Evolutionary conservation across 176 grass and related monocot genomes (phyloP).

Genomic region (Calamus simplicifolius): DNA sequence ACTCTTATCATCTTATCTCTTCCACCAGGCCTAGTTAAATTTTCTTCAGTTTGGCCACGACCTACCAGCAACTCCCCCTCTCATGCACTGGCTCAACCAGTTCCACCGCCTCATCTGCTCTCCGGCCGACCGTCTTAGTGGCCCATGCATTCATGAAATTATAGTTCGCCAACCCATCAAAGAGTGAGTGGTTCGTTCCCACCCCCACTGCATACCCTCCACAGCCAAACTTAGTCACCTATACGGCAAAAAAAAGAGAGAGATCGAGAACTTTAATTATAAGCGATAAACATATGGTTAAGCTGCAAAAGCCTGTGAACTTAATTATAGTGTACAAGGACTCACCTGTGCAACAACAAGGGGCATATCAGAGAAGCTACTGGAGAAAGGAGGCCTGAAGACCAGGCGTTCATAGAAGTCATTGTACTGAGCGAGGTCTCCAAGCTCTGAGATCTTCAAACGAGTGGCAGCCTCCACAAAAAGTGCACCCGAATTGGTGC

Average conservation of each 20-base stretch:
- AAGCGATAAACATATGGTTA: no score
- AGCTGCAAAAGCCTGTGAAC: background rate
- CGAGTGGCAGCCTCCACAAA: conserved; percentile 11
- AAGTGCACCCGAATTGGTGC: conserved; percentile 15
- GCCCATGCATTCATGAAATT: conserved; percentile 19
- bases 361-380: conserved; percentile 4
- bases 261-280: background rate
- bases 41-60: background rate
- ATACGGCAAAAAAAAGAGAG: background rate
- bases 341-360: conserved; percentile 20
- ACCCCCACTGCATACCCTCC: conserved; percentile 19
- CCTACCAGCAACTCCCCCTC: conserved; percentile 16
- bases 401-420: conserved; percentile 16
- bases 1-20: background rate
- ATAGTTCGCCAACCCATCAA: conserved; percentile 22
- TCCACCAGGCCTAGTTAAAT: background rate
- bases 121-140: background rate
- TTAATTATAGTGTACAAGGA: background rate
- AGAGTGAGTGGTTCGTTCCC: conserved; percentile 17
- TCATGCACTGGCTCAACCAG: conserved; percentile 14
- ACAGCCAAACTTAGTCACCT: conserved; percentile 24
- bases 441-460: conserved; percentile 17
- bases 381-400: background rate
- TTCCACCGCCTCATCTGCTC: background rate
- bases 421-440: conserved; percentile 21